Conservation (phyloP, 2,329 filamentous ascomycete genomes). For the Fonsecaea pedrosoi region DNA sequence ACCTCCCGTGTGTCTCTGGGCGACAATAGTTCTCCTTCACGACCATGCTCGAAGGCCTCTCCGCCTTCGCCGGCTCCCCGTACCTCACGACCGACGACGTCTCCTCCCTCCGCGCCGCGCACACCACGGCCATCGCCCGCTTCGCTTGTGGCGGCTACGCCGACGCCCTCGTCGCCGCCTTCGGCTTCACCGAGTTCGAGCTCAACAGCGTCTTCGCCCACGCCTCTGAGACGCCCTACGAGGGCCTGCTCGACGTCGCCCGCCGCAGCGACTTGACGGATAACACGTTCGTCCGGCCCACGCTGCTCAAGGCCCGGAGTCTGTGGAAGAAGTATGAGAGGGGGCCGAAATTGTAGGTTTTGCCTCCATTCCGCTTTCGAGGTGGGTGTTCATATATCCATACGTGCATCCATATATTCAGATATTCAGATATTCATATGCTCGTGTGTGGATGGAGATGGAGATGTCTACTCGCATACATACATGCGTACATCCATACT, state of each 20-base stretch:
- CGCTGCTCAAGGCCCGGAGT: conserved; percentile 34
- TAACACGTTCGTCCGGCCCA: conserved; percentile 33
- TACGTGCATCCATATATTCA: too few species aligned
- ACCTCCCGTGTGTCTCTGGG: background rate
- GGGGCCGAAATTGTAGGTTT: conserved; percentile 30
- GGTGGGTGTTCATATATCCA: too few species aligned
- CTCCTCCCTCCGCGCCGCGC: conserved; percentile 26
- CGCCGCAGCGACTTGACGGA: conserved; percentile 40
- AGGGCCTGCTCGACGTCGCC: conserved; percentile 37
- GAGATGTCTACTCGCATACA: too few species aligned
- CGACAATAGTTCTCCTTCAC: conserved; percentile 34
- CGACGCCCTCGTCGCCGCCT: conserved; percentile 36
- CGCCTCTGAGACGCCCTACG: conserved; percentile 37
- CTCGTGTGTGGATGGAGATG: too few species aligned
- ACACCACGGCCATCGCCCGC: conserved; percentile 32
- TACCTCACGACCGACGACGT: conserved; percentile 17
- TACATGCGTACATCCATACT: too few species aligned
- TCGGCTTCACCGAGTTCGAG: conserved; percentile 40
- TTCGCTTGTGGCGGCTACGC: conserved; percentile 25
- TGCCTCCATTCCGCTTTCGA: background rate
- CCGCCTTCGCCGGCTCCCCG: conserved; percentile 31
- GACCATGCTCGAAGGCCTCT: conserved; percentile 29
- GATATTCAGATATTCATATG: too few species aligned
- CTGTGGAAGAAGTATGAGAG: conserved; percentile 35
- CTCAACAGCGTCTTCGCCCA: conserved; percentile 39